These are phyloP conservation scores for Cercophora samala DNA, from an alignment of 495 filamentous ascomycete genomes.

Conservation along the genomic window DNA sequence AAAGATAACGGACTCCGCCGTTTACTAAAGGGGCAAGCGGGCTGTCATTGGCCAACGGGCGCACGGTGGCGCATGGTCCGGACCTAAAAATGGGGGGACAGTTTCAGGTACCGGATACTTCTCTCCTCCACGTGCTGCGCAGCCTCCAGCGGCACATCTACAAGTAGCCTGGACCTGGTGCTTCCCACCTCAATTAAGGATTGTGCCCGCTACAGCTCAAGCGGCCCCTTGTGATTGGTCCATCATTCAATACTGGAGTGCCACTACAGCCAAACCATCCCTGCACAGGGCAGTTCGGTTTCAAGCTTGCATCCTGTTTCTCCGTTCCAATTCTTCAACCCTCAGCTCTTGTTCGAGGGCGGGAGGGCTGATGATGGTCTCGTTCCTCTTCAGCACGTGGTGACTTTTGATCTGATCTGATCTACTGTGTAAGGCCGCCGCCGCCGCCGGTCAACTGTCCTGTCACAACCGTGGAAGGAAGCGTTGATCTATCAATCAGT, in stretches of 20 bases:
- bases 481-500: neutral
- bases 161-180: slow-evolving; percentile 16
- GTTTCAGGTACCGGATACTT: slow-evolving; percentile 21
- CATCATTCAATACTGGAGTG: neutral
- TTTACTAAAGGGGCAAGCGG: slow-evolving; percentile 28
- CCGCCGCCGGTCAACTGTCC: neutral
- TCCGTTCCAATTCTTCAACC: neutral
- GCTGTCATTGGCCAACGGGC: slow-evolving; percentile 9
- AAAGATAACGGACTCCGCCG: slow-evolving; percentile 1
- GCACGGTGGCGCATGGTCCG: slow-evolving; percentile 30
- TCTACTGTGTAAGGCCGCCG: neutral
- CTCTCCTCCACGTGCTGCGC: neutral
- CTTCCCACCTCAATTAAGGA: neutral
- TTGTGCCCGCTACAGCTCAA: neutral
- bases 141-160: neutral
- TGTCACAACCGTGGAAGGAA: neutral
- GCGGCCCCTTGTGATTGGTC: neutral
- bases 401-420: neutral
- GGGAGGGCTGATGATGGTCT: neutral
- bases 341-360: neutral
- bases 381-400: neutral
- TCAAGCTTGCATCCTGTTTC: neutral
- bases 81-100: slow-evolving; percentile 21
- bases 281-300: too few relatives aligned
- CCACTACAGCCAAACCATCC: neutral